Evolutionary conservation across 2,329 filamentous ascomycete genomes (phyloP), one percentile per base, ranked within the genome.

Genomic region (Talaromyces atroroseus): DNA sequence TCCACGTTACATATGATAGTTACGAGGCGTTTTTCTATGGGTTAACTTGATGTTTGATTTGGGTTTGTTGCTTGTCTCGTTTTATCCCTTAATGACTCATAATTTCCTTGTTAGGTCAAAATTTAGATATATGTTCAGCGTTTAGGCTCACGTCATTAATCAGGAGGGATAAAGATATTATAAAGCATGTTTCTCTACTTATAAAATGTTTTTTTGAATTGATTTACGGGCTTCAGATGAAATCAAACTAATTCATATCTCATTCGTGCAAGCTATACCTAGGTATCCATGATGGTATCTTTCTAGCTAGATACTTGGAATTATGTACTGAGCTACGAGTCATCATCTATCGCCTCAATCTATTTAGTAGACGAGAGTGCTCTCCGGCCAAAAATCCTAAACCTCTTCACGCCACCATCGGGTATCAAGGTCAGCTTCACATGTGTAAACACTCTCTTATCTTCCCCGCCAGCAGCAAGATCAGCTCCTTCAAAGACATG

Each of bases 371-470:
- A 32, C 29, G 14, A 36, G 32, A 16, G 18, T 20, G 57, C 58
- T 50, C 84, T 79, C 66, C 80, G 84, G 2, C 87, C 89, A 71
- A 89, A 85, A 1, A 92, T 84, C 47, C 90, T 83, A 62, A 96
- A 81, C 61, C 92, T 80, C 83, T 95, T 96, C 2, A 96, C 88
- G 23, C 92, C 92, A 34, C 92, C 92, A 72, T 97, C 92, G 0
- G 92, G 92, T 63, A 96, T 90, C 69, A 96, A 94, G 34, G 90
- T 88, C 69, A 97, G 78, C 80, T 95, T 96, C 21, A 92, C 85
- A 74, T 94, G 91, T 12, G 88, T 90, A 66, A 90, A 88, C 2
- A 78, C 75, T 68, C 78, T 80, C 38, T 83, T 82, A 92, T 76
- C 63, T 80, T 84, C 65, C 85, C 82, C 59, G 89, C 80, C 58